A percentile compares a stretch with the other conserved stretches of the same genome.
phyloP scores from a whole-genome alignment of 768 basidiomycete genomes.

The Suillus variegatus region DNA sequence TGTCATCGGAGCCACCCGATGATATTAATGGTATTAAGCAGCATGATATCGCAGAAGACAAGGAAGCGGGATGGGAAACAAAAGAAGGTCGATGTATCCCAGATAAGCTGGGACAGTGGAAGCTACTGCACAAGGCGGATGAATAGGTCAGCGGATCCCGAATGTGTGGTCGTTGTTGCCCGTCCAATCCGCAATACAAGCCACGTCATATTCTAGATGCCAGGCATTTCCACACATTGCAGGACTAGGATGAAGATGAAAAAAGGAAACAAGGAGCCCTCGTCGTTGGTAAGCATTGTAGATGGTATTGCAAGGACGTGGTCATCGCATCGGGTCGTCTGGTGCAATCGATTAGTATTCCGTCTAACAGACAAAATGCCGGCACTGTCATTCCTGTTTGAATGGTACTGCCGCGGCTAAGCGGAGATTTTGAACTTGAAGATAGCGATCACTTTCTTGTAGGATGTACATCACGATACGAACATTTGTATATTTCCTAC shows the following conservation, averaged over 20 bases:
- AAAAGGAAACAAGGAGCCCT: not conserved
- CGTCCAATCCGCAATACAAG: not conserved
- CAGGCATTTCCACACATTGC: not conserved
- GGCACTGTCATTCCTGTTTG: not conserved
- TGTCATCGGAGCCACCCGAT: not conserved
- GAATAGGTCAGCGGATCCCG: not conserved
- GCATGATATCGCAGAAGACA: not conserved
- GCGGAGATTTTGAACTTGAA: not conserved
- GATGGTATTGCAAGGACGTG: not conserved
- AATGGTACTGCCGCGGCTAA: not conserved
- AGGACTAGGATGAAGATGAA: not conserved
- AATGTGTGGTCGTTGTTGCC: not conserved
- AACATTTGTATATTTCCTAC: not conserved
- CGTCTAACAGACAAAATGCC: not conserved
- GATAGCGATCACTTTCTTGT: not conserved
- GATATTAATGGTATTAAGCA: not conserved
- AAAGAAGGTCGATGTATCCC: not conserved
- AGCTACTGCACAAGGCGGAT: not conserved
- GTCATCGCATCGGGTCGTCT: not conserved
- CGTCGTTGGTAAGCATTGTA: not conserved
- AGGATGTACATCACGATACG: not conserved
- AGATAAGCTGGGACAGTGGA: not conserved
- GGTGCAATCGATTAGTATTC: not conserved
- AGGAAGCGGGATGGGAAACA: not conserved
- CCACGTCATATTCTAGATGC: not conserved